phyloP scores from a whole-genome alignment of 1,284 basidiomycete species.

The Rhodotorula sp. region DNA sequence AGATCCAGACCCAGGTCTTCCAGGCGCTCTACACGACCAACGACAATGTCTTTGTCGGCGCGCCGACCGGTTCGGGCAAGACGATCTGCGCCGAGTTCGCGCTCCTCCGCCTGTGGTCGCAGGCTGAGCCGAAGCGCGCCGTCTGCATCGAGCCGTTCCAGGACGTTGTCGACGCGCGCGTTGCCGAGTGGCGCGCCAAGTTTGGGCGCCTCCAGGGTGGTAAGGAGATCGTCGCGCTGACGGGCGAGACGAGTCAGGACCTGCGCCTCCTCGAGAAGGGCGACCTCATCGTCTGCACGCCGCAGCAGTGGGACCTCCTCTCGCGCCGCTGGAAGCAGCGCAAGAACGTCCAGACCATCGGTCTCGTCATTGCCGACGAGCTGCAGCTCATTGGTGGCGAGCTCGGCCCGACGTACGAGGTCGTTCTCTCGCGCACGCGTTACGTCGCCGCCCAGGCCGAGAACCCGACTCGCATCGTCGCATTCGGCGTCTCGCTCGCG shows the following conservation, averaged over 20 bases:
- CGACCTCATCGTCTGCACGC: constrained; percentile 88
- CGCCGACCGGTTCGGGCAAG: constrained; percentile 95
- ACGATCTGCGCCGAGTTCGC: constrained; percentile 97
- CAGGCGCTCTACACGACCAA: constrained; percentile 94
- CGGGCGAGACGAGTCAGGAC: constrained; percentile 93
- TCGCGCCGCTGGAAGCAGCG: constrained; percentile 94
- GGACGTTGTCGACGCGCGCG: constrained; percentile 90
- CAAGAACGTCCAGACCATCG: constrained; percentile 93
- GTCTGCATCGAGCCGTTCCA: constrained; percentile 96
- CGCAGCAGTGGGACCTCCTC: constrained; percentile 92
- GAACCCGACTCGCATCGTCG: constrained; percentile 86
- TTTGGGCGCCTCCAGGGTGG: constrained; percentile 79
- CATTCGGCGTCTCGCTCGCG: constrained; percentile 90
- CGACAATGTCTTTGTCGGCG: constrained; percentile 93
- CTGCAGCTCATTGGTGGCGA: constrained; percentile 86
- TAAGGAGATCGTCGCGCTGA: constrained; percentile 89
- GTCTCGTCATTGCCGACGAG: constrained; percentile 91
- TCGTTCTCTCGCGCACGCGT: constrained; percentile 88
- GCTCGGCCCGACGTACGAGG: constrained; percentile 93
- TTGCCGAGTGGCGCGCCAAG: constrained; percentile 84
- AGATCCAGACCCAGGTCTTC: constrained; percentile 99
- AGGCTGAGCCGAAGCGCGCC: constrained; percentile 76
- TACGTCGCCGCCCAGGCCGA: constrained; percentile 96
- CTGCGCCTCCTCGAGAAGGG: constrained; percentile 86
- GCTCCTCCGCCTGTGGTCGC: constrained; percentile 85